Evolutionary conservation across 2,329 filamentous ascomycete species (phyloP), one percentile per base, ranked within the genome.

Genomic region (Aspergillus alliaceus): DNA sequence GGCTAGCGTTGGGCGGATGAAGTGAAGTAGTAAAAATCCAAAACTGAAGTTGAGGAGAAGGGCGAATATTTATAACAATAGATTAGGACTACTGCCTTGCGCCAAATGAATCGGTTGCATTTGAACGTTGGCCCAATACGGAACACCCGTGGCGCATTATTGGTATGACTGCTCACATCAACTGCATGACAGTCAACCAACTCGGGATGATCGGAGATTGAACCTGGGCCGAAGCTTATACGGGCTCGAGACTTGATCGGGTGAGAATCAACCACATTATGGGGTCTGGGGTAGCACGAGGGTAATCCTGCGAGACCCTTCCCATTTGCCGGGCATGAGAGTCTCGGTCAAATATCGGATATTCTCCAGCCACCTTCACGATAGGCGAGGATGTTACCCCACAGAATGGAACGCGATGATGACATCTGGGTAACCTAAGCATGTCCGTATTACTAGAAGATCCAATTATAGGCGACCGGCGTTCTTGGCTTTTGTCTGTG

Each of bases 291-390:
- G 32, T 42, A 48, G 46, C 46, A 49, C 35, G 46, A 37, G 35
- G 29, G 31, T 39, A 25, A 40, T 27, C 32, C 31, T 48, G 37
- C 34, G 37, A 12, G 18, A 47, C 18, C 37, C 34, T 20, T 24
- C 39, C 27, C 40, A 18, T 48, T 20, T 47, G 24, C 27, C 39
- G 44, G n/a, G n/a, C n/a, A n/a, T n/a, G n/a, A n/a, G n/a, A n/a
- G n/a, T 54, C 46, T 60, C 63, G 58, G 57, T 57, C 62, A 55
- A 63, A 58, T 65, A 63, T 64, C 63, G 60, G 61, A 32, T 34
- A 53, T 60, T 44, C 35, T 60, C 58, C 35, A 18, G n/a, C n/a
- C n/a, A n/a, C n/a, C n/a, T n/a, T n/a, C n/a, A n/a, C n/a, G n/a
- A n/a, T 53, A 56, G 51, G 37, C 12, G 4, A 11, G n/a, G 31